phyloP scores from a whole-genome alignment of 2,329 filamentous ascomycete genomes.

The Juglanconis oblonga region DNA sequence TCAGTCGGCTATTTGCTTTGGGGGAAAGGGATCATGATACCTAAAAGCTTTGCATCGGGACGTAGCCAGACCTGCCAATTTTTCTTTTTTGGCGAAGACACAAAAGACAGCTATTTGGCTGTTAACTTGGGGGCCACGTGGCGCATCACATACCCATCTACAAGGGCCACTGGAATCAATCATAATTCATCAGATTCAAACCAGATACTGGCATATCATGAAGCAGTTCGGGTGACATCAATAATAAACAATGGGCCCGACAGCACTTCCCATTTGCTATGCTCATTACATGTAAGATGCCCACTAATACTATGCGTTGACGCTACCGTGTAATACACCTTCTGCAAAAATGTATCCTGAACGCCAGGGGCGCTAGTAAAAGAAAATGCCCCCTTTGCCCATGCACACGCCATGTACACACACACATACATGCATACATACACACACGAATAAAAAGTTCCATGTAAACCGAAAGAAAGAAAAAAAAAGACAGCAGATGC shows the following conservation, averaged over 20 bases:
- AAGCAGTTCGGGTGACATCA: neutral
- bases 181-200: neutral
- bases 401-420: slow-evolving; percentile 2
- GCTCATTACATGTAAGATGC: slow-evolving; percentile 2
- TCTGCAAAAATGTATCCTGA: slow-evolving; percentile 2
- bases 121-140: neutral
- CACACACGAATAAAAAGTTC: neutral
- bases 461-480: neutral
- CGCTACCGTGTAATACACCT: slow-evolving; percentile 11
- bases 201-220: neutral
- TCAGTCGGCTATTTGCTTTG: neutral
- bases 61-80: slow-evolving; percentile 11
- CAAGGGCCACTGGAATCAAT: neutral
- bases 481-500: neutral
- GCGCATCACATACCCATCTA: neutral
- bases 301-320: slow-evolving; percentile 13
- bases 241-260: neutral
- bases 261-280: neutral
- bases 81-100: neutral
- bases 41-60: slow-evolving; percentile 10
- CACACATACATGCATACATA: neutral
- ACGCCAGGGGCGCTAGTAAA: slow-evolving; percentile 3
- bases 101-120: neutral
- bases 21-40: slow-evolving; percentile 14
- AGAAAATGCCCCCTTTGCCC: neutral